These are phyloP conservation scores for Fusarium sp. DNA, from an alignment of 2,329 filamentous ascomycete species.

Conservation along the genomic window DNA sequence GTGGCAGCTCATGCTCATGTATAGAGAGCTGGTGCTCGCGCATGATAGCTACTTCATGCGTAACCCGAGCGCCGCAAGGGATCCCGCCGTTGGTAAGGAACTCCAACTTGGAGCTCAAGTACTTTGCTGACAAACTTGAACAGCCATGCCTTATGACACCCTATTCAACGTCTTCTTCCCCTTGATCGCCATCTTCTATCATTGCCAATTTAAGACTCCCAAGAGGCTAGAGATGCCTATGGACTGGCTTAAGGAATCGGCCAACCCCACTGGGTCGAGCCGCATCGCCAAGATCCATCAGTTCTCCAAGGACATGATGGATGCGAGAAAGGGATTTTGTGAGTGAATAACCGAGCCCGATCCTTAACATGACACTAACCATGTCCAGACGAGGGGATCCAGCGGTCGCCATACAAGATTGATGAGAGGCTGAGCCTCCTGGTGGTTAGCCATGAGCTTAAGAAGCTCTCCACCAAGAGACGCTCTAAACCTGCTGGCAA, in stretches of 20 bases:
- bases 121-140: constrained; percentile 19
- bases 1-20: constrained; percentile 60
- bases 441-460: constrained; percentile 52
- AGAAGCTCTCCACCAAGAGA: constrained; percentile 50
- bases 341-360: constrained; percentile 27
- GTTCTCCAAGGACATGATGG: constrained; percentile 46
- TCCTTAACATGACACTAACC: constrained; percentile 28
- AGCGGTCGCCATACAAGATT: constrained; percentile 45
- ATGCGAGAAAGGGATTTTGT: constrained; percentile 50
- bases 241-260: constrained; percentile 49
- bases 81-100: constrained; percentile 39
- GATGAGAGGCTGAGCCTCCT: constrained; percentile 48
- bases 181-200: constrained; percentile 52
- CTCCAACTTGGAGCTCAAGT: background rate
- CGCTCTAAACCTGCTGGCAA: constrained; percentile 42
- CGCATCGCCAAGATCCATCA: constrained; percentile 44
- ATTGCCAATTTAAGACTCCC: constrained; percentile 53
- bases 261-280: constrained; percentile 39
- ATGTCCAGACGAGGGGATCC: constrained; percentile 45
- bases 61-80: constrained; percentile 35
- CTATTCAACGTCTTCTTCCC: constrained; percentile 49
- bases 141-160: constrained; percentile 40
- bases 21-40: constrained; percentile 52
- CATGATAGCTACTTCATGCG: constrained; percentile 44
- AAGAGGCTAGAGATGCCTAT: constrained; percentile 52